Evolutionary conservation across 176 grass and related monocot species (phyloP), one percentile per base, ranked within the genome.

Genomic region (Pontederia paniculata): DNA sequence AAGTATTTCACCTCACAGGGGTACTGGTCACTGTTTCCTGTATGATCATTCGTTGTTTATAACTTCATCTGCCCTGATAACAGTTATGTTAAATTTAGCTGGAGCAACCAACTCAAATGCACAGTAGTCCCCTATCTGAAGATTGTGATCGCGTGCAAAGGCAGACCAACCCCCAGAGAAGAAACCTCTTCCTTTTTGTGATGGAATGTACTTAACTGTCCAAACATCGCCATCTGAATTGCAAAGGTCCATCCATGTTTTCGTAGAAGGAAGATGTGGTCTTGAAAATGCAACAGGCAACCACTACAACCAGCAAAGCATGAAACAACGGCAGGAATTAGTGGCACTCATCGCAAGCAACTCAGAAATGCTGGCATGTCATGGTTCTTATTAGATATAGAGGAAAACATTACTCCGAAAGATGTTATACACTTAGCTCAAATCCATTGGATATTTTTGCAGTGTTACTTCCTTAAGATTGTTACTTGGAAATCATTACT

Each of bases 41-140:
- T n/a, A n/a, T n/a, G n/a, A n/a, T n/a, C n/a, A n/a, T n/a, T n/a
- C n/a, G n/a, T n/a, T n/a, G n/a, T n/a, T n/a, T n/a, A n/a, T n/a
- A n/a, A n/a, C n/a, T n/a, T n/a, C n/a, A n/a, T 37, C 3, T 6
- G 28, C 28, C 28, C 28, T 37, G 28, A 37, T 37, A 6, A 37
- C 7, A 37, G 28, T 37, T 37, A 37, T 2, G 28, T 37, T 37
- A 37, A 37, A 37, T 37, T 37, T 6, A 37, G 7, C 28, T 5
- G 28, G 28, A 6, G 28, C 28, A 5, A 37, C 28, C 28, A 37
- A 6, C 7, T 70, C 54, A 8, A 70, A 58, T 8, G 21, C 67
- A 58, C 67, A 70, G 28, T 48, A 59, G 58, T 70, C 67, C 11
- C 67, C 67, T 25, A 28, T 54, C 53, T 70, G 21, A 3, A 70